Conservation (phyloP, 2,329 filamentous ascomycete species). For the Colletotrichum karsti region DNA sequence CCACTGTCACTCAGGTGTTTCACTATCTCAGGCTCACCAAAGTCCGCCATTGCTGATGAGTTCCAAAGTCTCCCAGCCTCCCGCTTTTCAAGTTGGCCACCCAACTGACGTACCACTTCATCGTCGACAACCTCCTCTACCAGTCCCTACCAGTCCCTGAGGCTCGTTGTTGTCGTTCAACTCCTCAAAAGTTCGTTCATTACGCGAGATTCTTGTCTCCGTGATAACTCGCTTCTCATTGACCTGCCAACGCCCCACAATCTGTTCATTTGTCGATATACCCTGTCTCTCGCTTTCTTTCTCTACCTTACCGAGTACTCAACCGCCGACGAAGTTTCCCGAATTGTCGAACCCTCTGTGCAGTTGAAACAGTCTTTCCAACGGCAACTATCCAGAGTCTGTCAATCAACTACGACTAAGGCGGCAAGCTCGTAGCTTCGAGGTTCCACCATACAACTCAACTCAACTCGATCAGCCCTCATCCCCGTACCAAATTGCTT, state of each 20-base stretch:
- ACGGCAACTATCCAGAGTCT: neutral
- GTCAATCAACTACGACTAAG: neutral
- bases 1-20: constrained; percentile 15
- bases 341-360: neutral
- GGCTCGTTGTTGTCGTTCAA: neutral
- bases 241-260: neutral
- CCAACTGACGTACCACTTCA: constrained; percentile 22
- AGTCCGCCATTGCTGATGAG: constrained; percentile 22
- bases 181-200: neutral
- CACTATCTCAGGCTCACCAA: constrained; percentile 32
- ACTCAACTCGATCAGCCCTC: constrained; percentile 6
- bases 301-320: neutral
- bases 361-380: neutral
- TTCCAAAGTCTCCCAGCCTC: constrained; percentile 29
- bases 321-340: neutral
- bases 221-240: neutral
- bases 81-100: constrained; percentile 29
- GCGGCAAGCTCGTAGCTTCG: neutral
- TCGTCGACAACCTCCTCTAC: constrained; percentile 7
- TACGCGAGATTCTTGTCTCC: neutral
- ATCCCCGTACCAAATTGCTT: constrained; percentile 10
- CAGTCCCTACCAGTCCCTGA: neutral
- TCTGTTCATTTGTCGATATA: constrained; percentile 9
- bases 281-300: constrained; percentile 1
- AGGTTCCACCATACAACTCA: neutral